Conservation (phyloP, 495 filamentous ascomycete genomes). For the Neurospora sp. region DNA sequence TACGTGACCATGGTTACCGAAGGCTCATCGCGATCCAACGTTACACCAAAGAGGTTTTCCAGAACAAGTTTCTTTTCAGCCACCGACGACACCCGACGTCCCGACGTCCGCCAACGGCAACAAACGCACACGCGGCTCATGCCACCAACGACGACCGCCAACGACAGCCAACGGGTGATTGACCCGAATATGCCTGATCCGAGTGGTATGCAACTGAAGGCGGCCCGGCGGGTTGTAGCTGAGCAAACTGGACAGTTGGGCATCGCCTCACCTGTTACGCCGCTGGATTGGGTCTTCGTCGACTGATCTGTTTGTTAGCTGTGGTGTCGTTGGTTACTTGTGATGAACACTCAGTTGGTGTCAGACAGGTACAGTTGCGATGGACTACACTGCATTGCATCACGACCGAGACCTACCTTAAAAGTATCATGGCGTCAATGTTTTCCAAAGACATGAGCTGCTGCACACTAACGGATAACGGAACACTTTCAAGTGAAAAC, state of each 20-base stretch:
- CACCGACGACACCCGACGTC: background rate
- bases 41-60: background rate
- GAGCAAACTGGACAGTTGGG: background rate
- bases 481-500: background rate
- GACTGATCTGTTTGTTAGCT: background rate
- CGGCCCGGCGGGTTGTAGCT: background rate
- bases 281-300: background rate
- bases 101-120: background rate
- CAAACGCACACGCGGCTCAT: background rate
- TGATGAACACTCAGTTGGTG: background rate
- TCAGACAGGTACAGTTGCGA: background rate
- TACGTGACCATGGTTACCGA: too few species aligned
- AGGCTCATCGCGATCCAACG: background rate
- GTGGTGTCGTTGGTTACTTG: background rate
- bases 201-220: background rate
- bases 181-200: background rate
- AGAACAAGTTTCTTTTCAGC: background rate
- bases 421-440: background rate
- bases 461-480: background rate
- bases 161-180: background rate
- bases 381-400: too few species aligned
- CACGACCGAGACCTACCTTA: too few species aligned
- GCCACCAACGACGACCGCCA: background rate
- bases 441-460: background rate
- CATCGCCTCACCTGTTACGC: background rate